Evolutionary conservation across 192 early-diverging fungal species (phyloP).

Genomic region (Umbelopsis sp.): DNA sequence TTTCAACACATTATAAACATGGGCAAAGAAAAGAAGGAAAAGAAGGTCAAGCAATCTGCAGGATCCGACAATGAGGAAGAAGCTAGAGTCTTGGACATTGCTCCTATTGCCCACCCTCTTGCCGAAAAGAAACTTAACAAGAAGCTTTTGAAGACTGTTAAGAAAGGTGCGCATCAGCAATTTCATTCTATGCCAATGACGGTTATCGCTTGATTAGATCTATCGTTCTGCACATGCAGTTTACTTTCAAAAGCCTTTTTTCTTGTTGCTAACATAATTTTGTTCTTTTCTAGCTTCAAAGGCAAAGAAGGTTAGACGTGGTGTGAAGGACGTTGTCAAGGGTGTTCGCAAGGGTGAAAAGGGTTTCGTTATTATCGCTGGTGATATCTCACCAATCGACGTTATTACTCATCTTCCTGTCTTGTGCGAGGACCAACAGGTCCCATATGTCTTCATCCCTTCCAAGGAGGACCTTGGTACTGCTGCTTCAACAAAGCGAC

Average conservation of each 20-base stretch:
- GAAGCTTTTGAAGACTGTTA: slow-evolving; percentile 87
- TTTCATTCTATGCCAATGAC: background rate
- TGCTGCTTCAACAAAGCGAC: slow-evolving; percentile 92
- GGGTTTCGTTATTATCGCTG: slow-evolving; percentile 93
- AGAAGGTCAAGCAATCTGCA: slow-evolving; percentile 46
- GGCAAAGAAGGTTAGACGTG: slow-evolving; percentile 87
- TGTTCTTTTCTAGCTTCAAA: slow-evolving; percentile 62
- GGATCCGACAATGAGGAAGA: slow-evolving; percentile 55
- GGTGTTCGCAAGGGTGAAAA: slow-evolving; percentile 93
- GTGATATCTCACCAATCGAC: slow-evolving; percentile 96
- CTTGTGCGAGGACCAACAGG: slow-evolving; percentile 93
- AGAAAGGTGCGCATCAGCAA: slow-evolving; percentile 64
- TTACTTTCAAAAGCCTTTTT: too few relatives aligned
- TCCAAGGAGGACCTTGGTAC: slow-evolving; percentile 95
- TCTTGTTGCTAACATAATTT: slow-evolving; percentile 6
- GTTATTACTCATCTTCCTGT: slow-evolving; percentile 97
- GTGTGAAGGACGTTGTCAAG: slow-evolving; percentile 98
- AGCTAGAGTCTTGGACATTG: slow-evolving; percentile 55
- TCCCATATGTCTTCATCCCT: slow-evolving; percentile 96
- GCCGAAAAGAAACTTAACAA: slow-evolving; percentile 83
- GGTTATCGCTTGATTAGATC: too few relatives aligned
- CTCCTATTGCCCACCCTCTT: slow-evolving; percentile 79
- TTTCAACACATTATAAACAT: slow-evolving; percentile 20
- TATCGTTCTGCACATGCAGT: too few relatives aligned
- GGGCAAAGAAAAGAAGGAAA: slow-evolving; percentile 56